Evolutionary conservation across 139 green algal genomes (phyloP).

Genomic region (Micractinium sp.): DNA sequence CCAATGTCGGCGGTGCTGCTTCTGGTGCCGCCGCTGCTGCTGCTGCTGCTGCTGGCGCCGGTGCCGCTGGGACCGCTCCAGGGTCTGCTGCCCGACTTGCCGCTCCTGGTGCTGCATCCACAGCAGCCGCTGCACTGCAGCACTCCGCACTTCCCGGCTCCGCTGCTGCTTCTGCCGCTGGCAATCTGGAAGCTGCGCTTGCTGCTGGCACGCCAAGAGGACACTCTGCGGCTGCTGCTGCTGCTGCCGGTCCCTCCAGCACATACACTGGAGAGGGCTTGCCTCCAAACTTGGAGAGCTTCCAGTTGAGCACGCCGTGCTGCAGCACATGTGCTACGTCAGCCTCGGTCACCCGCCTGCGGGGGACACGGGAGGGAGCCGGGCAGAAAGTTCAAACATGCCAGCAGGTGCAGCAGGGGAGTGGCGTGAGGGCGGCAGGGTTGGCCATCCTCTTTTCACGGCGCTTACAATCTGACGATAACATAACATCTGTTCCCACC

Average conservation of each 20-base stretch:
- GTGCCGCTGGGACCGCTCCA: neutral
- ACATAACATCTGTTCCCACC: neutral
- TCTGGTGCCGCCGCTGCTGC: neutral
- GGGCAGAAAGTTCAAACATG: neutral
- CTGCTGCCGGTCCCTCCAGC: neutral
- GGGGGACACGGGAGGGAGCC: neutral
- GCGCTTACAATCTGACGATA: neutral
- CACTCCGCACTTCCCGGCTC: neutral
- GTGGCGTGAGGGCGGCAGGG: too few relatives aligned
- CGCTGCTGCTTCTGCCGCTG: neutral
- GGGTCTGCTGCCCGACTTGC: too few relatives aligned
- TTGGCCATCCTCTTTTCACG: too few relatives aligned
- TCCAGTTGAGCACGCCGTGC: neutral
- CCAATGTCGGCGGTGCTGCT: neutral
- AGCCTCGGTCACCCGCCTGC: neutral
- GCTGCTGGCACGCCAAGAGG: neutral
- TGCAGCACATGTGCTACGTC: neutral
- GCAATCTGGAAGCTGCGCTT: neutral
- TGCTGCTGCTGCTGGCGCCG: neutral
- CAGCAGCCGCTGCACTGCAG: neutral
- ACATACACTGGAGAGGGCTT: neutral
- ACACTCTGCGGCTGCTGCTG: neutral
- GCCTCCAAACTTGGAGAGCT: constrained; percentile 20
- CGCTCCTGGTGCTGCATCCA: neutral
- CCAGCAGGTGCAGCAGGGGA: neutral